Evolutionary conservation across 1,284 basidiomycete genomes (phyloP), one percentile per base, ranked within the genome.

Genomic region (Sporisorium reilianum): DNA sequence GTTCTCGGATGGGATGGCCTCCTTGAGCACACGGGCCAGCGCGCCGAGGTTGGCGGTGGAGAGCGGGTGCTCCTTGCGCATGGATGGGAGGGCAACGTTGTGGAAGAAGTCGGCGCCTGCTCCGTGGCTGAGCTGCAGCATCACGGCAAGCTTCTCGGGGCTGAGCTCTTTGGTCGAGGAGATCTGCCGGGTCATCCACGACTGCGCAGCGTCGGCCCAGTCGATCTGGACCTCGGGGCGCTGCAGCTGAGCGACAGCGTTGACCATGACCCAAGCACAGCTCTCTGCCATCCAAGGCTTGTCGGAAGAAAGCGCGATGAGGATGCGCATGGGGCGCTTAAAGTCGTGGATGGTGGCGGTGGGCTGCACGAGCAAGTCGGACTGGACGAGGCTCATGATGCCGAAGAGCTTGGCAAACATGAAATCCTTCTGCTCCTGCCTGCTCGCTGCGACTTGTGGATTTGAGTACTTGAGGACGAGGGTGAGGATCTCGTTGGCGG

Each of bases 391-490:
- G 20, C 77, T 68, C 60, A 91, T 91, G 68, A 97, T 87, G 28
- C 96, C 96, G 84, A 98, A 97, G 20, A 99, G 87, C 40, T 93
- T 90, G 18, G 94, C 95, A 84, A 99, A 98, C 65, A 95, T 88
- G 59, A 93, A 87, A 84, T 98, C 96, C 66, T 95, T 90, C 85
- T 95, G 92, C 85, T 98, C 96, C 80, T 94, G 91, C 3, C 94
- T 92, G 55, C 90, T 91, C 89, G 93, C 72, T 3, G 71, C 72
- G n/a, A 59, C 59, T 46, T 69, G 51, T 22, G 77, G 57, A 30
- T 76, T 69, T 3, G 81, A 79, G 32, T 80, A 67, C 34, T 79
- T 77, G 50, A 82, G 71, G 40, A 82, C 55, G 44, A 81, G 78
- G 18, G 58, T 55, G 50, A 83, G 78, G 23, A 80, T 58, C 65